Percentiles rank a stretch among this genome's conserved stretches.
Evolutionary conservation across 2,329 filamentous ascomycete genomes (phyloP).

Genomic region (Aureobasidium sp.): DNA sequence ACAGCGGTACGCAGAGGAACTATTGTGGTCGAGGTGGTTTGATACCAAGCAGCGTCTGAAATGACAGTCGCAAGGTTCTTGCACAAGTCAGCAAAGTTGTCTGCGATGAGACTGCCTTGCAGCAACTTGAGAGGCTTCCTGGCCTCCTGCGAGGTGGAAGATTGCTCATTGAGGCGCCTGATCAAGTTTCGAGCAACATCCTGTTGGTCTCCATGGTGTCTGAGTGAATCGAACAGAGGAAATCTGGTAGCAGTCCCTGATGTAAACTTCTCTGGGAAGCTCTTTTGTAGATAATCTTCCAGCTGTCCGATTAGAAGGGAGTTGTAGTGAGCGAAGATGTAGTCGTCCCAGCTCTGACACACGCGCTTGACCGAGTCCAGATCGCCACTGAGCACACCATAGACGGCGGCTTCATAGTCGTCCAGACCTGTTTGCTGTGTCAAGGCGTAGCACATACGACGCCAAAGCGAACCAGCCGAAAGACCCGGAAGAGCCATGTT

Average conservation of each 20-base stretch:
- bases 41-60: constrained; percentile 28
- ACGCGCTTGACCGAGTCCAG: constrained; percentile 68
- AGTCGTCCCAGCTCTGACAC: constrained; percentile 76
- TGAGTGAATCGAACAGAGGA: constrained; percentile 56
- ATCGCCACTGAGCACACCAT: constrained; percentile 83
- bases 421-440: constrained; percentile 60
- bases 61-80: constrained; percentile 39
- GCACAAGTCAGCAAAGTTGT: constrained; percentile 43
- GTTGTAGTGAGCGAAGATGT: constrained; percentile 81
- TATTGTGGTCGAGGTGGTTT: constrained; percentile 17
- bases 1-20: constrained; percentile 15
- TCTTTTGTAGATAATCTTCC: constrained; percentile 58
- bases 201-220: constrained; percentile 51
- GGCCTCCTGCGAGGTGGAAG: constrained; percentile 52
- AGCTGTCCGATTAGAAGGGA: constrained; percentile 75
- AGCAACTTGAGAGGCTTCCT: constrained; percentile 64
- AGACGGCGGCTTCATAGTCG: constrained; percentile 81
- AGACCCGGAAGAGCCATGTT: constrained; percentile 32
- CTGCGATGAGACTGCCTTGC: constrained; percentile 66
- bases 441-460: constrained; percentile 69
- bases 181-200: constrained; percentile 38
- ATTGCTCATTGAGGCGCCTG: constrained; percentile 50
- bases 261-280: constrained; percentile 48
- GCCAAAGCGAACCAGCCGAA: constrained; percentile 53
- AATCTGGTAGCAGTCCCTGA: constrained; percentile 53